These are phyloP conservation scores for Talaromyces pinophilus DNA, from an alignment of 2,329 filamentous ascomycete species.

Conservation along the genomic window DNA sequence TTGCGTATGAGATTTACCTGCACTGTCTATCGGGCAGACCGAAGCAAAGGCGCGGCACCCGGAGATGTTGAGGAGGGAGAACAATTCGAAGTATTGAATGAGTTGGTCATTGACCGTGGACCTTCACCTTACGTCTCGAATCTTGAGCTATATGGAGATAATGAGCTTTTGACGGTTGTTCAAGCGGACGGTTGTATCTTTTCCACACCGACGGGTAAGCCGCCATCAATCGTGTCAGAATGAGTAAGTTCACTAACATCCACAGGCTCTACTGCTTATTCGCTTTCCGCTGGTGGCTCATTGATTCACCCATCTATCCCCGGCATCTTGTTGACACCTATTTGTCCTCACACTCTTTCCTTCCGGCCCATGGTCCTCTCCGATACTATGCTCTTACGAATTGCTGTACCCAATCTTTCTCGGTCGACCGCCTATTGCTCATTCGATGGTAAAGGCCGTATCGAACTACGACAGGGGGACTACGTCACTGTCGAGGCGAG, in stretches of 20 bases:
- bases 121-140: conserved; percentile 97
- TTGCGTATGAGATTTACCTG: conserved; percentile 98
- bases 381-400: conserved; percentile 87
- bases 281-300: conserved; percentile 89
- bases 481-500: conserved; percentile 95
- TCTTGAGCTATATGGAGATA: conserved; percentile 92
- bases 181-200: conserved; percentile 98
- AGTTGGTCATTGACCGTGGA: conserved; percentile 95
- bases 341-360: conserved; percentile 94
- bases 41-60: conserved; percentile 46
- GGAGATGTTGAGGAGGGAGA: conserved; percentile 80
- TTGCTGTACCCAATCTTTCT: conserved; percentile 79
- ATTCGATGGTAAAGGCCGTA: conserved; percentile 94
- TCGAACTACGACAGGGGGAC: conserved; percentile 90
- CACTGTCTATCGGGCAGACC: conserved; percentile 79
- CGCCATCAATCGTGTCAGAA: no score
- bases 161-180: conserved; percentile 90
- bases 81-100: conserved; percentile 97
- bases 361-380: conserved; percentile 98
- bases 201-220: conserved; percentile 80
- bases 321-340: conserved; percentile 92
- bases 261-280: conserved; percentile 81
- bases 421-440: conserved; percentile 94
- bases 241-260: background rate
- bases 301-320: conserved; percentile 96